These are phyloP conservation scores for Sedum album DNA, from an alignment of 164 flowering plant species.

Conservation along the genomic window DNA sequence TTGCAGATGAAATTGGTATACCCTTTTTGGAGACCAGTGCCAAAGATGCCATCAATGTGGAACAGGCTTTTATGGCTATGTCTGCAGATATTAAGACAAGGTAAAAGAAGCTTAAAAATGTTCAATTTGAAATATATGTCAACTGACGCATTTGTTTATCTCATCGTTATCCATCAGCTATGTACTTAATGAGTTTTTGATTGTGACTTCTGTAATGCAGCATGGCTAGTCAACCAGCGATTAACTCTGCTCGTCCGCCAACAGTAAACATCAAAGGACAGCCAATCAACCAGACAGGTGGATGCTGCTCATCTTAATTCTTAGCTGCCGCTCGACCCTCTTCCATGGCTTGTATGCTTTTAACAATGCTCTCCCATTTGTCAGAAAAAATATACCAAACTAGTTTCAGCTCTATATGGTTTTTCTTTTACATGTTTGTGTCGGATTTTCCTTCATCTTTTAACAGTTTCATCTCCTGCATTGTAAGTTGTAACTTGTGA, in stretches of 20 bases:
- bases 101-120: not conserved
- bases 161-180: too few relatives aligned
- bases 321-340: not conserved
- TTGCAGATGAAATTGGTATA: conserved; percentile 10
- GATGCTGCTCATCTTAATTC: conserved; percentile 11
- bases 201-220: conserved; percentile 3
- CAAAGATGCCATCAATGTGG: conserved; percentile 9
- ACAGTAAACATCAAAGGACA: conserved; percentile 10
- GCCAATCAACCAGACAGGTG: conserved; percentile 6
- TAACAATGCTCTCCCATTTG: not conserved
- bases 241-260: conserved; percentile 10
- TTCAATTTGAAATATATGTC: not conserved
- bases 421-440: too few relatives aligned
- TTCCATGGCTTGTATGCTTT: not conserved
- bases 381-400: not conserved
- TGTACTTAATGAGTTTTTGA: not conserved
- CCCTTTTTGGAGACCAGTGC: conserved; percentile 11
- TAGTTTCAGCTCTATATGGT: too few relatives aligned
- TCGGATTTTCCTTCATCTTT: too few relatives aligned
- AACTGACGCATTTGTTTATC: not conserved
- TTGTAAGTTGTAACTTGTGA: too few relatives aligned
- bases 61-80: conserved; percentile 12
- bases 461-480: too few relatives aligned
- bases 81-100: conserved; percentile 11
- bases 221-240: conserved; percentile 11